A percentile compares a stretch with the other conserved stretches of the same genome.
These are phyloP conservation scores for Jasminum sambac DNA, from an alignment of 257 asterid genomes.

Conservation along the genomic window DNA sequence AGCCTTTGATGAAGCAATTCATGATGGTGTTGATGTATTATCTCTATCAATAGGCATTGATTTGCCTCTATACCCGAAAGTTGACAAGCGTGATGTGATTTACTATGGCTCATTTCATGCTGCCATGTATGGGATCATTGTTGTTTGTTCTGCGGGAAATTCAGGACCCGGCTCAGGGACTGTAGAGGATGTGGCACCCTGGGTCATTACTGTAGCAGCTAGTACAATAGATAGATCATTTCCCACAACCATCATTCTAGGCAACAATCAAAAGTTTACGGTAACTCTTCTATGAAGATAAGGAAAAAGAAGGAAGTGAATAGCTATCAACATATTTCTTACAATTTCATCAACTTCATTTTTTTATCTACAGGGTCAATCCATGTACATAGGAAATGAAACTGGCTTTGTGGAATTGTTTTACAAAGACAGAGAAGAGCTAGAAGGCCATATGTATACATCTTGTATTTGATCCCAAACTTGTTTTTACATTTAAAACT, in stretches of 20 bases:
- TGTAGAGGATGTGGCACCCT: slow-evolving; percentile 31
- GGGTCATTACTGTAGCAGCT: too few relatives aligned
- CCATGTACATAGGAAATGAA: slow-evolving; percentile 31
- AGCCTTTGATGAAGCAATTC: slow-evolving; percentile 45
- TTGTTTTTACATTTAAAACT: neutral
- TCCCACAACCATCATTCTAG: slow-evolving; percentile 30
- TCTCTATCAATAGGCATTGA: slow-evolving; percentile 30
- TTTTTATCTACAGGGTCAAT: slow-evolving; percentile 32
- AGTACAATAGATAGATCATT: too few relatives aligned
- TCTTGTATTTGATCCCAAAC: too few relatives aligned
- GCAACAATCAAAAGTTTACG: slow-evolving; percentile 23
- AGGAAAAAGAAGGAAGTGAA: neutral
- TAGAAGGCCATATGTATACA: neutral
- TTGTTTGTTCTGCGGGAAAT: slow-evolving; percentile 39
- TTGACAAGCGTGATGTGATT: too few relatives aligned
- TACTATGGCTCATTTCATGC: too few relatives aligned
- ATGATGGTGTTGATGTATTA: slow-evolving; percentile 42
- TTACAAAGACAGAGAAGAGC: neutral
- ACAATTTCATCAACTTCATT: neutral
- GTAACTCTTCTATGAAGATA: slow-evolving; percentile 14
- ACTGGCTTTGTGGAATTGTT: slow-evolving; percentile 27
- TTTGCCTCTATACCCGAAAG: slow-evolving; percentile 25
- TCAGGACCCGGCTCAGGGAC: slow-evolving; percentile 34
- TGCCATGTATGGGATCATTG: slow-evolving; percentile 31
- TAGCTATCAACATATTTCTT: neutral